Evolutionary conservation across 805 yeast species (phyloP).

Genomic region (Myxozyma geophila): DNA sequence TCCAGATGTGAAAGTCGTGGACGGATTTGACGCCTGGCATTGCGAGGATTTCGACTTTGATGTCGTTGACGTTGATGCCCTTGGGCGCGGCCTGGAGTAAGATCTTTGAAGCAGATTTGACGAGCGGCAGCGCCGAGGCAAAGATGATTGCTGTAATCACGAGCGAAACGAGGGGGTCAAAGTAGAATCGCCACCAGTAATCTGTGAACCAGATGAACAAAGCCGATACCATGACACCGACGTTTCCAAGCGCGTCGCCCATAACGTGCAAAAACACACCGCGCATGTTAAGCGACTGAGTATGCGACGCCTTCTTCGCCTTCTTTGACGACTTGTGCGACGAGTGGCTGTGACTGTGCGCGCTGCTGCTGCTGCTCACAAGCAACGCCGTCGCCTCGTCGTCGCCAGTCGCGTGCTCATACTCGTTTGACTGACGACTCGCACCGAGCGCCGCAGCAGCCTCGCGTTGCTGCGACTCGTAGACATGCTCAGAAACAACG

Average conservation of each 20-base stretch:
- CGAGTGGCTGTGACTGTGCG: conserved; percentile 11
- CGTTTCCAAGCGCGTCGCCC: conserved; percentile 94
- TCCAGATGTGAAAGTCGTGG: conserved; percentile 97
- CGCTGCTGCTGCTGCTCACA: conserved; percentile 38
- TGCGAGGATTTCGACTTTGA: conserved; percentile 67
- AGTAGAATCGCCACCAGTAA: conserved; percentile 81
- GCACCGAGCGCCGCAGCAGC: conserved; percentile 12
- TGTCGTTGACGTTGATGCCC: conserved; percentile 74
- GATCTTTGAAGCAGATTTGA: conserved; percentile 83
- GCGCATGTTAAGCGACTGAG: conserved; percentile 85
- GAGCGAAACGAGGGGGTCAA: conserved; percentile 85
- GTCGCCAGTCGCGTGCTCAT: conserved; percentile 42
- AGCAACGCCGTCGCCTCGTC: conserved; percentile 45
- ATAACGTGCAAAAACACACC: conserved; percentile 94
- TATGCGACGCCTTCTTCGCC: conserved; percentile 32
- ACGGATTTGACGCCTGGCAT: conserved; percentile 79
- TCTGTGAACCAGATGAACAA: conserved; percentile 92
- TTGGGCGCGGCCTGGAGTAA: conserved; percentile 91
- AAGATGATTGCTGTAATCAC: conserved; percentile 87
- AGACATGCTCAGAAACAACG: conserved; percentile 23
- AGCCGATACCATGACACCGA: conserved; percentile 91
- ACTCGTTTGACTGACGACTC: conserved; percentile 3
- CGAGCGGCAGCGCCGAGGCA: conserved; percentile 87
- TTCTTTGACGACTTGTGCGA: conserved; percentile 6
- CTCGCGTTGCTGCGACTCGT: conserved; percentile 22